Percentiles rank a stretch among this genome's conserved stretches.
These are phyloP conservation scores for Tolypocladium amazonense DNA, from an alignment of 2,329 filamentous ascomycete genomes.

Conservation along the genomic window DNA sequence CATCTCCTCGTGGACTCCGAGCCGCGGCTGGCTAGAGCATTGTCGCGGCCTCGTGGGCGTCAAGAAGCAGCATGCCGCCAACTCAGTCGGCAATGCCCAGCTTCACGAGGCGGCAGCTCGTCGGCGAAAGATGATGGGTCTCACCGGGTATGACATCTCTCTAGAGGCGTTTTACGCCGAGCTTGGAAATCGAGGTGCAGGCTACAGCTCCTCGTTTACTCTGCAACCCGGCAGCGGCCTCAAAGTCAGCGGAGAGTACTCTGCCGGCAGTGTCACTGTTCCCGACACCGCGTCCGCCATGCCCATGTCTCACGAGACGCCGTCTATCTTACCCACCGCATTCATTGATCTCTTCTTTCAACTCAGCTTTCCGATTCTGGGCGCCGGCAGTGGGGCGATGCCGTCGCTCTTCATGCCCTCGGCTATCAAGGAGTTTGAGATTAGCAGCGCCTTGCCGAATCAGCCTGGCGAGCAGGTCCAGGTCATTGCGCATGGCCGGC, in stretches of 20 bases:
- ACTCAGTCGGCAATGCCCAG: constrained; percentile 10
- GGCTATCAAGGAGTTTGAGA: constrained; percentile 19
- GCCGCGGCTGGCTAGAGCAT: constrained; percentile 46
- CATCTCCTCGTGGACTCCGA: constrained; percentile 41
- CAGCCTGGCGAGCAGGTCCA: constrained; percentile 16
- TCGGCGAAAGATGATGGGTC: constrained; percentile 2
- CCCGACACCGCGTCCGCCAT: constrained; percentile 32
- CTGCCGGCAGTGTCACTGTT: constrained; percentile 20
- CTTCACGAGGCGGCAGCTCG: constrained; percentile 6
- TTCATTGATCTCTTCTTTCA: constrained; percentile 35
- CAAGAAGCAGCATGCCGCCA: constrained; percentile 6
- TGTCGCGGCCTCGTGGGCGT: constrained; percentile 42
- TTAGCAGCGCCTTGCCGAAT: constrained; percentile 13
- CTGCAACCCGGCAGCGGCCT: constrained; percentile 5
- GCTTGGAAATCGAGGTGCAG: constrained; percentile 12
- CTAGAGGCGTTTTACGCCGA: constrained; percentile 14
- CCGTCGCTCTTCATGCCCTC: constrained; percentile 25
- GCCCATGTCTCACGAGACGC: constrained; percentile 32
- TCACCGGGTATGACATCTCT: constrained; percentile 2
- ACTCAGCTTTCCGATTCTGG: constrained; percentile 25
- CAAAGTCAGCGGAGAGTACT: constrained; percentile 7
- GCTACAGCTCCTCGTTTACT: constrained; percentile 14
- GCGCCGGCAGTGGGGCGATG: constrained; percentile 18
- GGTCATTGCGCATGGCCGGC: constrained; percentile 14
- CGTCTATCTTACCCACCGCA: constrained; percentile 32